Conservation (phyloP, 1,284 basidiomycete species). For the Earliella scabrosa region DNA sequence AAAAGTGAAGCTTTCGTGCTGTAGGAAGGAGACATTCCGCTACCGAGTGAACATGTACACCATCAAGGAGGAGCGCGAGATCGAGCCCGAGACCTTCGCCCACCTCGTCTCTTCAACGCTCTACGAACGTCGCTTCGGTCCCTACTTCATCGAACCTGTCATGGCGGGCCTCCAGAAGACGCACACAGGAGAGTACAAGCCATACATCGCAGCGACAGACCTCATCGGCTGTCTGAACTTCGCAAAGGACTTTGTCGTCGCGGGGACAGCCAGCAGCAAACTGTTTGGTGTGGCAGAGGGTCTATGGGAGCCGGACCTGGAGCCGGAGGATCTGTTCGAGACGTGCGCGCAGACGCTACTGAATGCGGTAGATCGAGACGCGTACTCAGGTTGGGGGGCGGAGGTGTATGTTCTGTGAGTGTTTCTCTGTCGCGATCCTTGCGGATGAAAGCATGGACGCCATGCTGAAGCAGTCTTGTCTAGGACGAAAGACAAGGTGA, state of each 20-base stretch:
- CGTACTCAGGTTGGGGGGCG: constrained; percentile 96
- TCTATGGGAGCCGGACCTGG: constrained; percentile 97
- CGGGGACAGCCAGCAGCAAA: constrained; percentile 93
- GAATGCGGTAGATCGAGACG: constrained; percentile 96
- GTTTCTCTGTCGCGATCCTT: neutral
- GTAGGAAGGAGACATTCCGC: constrained; percentile 85
- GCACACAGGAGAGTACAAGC: constrained; percentile 76
- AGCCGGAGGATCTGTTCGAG: constrained; percentile 97
- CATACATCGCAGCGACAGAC: constrained; percentile 97
- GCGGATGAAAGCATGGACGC: no score
- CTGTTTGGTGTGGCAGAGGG: constrained; percentile 98
- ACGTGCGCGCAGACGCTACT: constrained; percentile 97
- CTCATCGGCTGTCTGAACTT: constrained; percentile 96
- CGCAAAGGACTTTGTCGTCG: constrained; percentile 96
- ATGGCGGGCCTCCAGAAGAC: constrained; percentile 89
- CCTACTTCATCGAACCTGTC: constrained; percentile 97
- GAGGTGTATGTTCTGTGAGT: constrained; percentile 96
- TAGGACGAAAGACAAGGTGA: constrained; percentile 87
- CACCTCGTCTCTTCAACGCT: constrained; percentile 97
- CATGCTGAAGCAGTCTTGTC: neutral
- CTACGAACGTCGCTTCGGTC: constrained; percentile 96
- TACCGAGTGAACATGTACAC: constrained; percentile 99
- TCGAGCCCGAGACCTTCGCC: constrained; percentile 95
- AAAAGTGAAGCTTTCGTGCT: neutral
- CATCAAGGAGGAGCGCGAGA: constrained; percentile 98